Base-by-base conservation (phyloP, 2,329 filamentous ascomycete genomes). In the Annulohypoxylon truncatum region DNA sequence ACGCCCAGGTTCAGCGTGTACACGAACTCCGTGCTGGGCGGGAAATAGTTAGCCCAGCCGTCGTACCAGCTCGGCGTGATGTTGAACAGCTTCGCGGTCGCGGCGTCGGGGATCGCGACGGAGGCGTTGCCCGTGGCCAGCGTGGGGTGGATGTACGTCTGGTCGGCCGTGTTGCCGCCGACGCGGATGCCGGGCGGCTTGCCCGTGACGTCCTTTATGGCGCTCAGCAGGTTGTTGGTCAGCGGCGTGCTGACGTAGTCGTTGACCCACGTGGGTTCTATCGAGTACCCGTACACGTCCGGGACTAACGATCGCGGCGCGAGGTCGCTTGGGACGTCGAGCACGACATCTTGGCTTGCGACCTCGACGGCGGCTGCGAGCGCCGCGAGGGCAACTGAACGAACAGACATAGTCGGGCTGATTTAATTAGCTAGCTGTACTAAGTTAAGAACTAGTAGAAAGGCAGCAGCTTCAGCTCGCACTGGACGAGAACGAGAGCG, bases 161-260 rank as follows among this genome's bases (percentile, higher is more conserved):
- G 71, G 61, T 78, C 77, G 40, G 76, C 77, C 18, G 77, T 77
- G 68, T 77, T 78, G 42, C 77, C 77, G 42, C 77, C 77, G 6
- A 78, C 70, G 20, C 77, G 77, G 54, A 78, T 74, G 1, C 75
- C 75, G 2, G 77, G 70, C 22, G 74, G 68, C 46, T 74, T 76
- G 46, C 76, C 75, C 5, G 75, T 75, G 8, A 77, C 62, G 22
- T 71, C 64, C 6, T 69, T 71, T 60, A 78, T 75, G 61, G 50
- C 55, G 20, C 62, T 28, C 2, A 78, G 67, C 4, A 78, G 71
- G 12, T 68, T 77, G 8, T 66, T 64, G 22, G 74, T 69, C 28
- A 76, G 61, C 6, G 74, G 71, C 18, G 72, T 78, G 63, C 70
- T 73, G 61, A 70, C 60, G 57, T 74, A 78, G 26, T 70, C 72